A percentile compares a stretch with the other conserved stretches of the same genome.
These are phyloP conservation scores for Yamadazyma philogaea DNA, from an alignment of 805 yeast species.

Conservation along the genomic window DNA sequence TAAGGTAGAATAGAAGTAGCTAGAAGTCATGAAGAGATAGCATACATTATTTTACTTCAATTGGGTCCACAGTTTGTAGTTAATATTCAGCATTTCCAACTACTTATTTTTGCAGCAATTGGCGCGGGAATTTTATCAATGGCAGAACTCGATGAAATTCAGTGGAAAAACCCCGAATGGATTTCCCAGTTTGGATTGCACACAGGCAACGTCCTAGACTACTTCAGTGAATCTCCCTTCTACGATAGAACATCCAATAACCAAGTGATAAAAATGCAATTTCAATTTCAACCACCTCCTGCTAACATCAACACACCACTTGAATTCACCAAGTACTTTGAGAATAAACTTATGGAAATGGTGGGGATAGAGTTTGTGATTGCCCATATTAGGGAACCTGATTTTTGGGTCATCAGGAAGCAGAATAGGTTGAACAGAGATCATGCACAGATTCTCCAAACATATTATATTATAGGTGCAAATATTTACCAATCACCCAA, in stretches of 20 bases:
- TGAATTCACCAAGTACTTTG: conserved; percentile 35
- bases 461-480: conserved; percentile 87
- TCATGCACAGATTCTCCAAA: conserved; percentile 59
- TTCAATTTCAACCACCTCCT: conserved; percentile 65
- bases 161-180: conserved; percentile 98
- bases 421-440: conserved; percentile 52
- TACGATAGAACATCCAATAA: conserved; percentile 92
- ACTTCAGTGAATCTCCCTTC: conserved; percentile 91
- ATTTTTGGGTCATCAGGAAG: conserved; percentile 86
- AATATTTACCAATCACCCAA: conserved; percentile 89
- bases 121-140: background rate
- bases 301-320: conserved; percentile 27
- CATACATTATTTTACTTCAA: too few relatives aligned
- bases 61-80: too few relatives aligned
- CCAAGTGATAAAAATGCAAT: conserved; percentile 93
- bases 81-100: too few relatives aligned
- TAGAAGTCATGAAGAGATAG: too few relatives aligned
- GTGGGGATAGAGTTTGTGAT: conserved; percentile 83
- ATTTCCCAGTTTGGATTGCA: conserved; percentile 83
- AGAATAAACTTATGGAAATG: conserved; percentile 68
- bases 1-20: too few relatives aligned
- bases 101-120: background rate
- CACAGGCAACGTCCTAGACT: conserved; percentile 88
- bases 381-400: conserved; percentile 77
- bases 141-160: conserved; percentile 64